These are phyloP conservation scores for Cyberlindnera nakhonratchasimensis DNA, from an alignment of 805 yeast species.

Conservation along the genomic window DNA sequence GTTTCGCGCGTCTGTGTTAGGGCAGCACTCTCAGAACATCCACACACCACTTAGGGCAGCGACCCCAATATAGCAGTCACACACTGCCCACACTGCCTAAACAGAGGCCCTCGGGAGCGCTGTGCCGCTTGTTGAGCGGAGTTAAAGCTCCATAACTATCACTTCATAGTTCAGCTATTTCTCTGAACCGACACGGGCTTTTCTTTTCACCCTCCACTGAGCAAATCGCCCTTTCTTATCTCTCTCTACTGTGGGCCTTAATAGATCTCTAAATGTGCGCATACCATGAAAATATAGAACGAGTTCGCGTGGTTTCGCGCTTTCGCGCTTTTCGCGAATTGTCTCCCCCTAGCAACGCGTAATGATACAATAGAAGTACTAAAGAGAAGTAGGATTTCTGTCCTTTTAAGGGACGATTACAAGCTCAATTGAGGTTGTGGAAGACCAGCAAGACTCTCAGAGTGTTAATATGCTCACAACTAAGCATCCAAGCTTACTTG, in stretches of 20 bases:
- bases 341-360: neutral
- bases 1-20: neutral
- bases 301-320: slow-evolving; percentile 4
- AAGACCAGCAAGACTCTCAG: neutral
- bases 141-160: no score
- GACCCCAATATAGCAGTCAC: neutral
- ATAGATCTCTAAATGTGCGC: no score
- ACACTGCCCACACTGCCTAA: neutral
- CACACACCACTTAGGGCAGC: slow-evolving; percentile 2
- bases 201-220: no score
- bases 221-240: no score
- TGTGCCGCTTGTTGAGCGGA: no score
- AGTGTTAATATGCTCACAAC: neutral
- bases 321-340: neutral
- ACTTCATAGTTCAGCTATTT: no score
- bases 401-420: no score
- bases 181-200: no score
- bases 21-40: neutral
- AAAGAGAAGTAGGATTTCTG: no score
- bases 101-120: no score
- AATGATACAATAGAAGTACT: neutral
- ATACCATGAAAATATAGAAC: neutral
- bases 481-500: slow-evolving; percentile 1
- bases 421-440: neutral
- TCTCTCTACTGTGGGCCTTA: no score